Evolutionary conservation across 148 eudicot species (phyloP), one percentile per base, ranked within the genome.

Genomic region (Chenopodium suecicum): DNA sequence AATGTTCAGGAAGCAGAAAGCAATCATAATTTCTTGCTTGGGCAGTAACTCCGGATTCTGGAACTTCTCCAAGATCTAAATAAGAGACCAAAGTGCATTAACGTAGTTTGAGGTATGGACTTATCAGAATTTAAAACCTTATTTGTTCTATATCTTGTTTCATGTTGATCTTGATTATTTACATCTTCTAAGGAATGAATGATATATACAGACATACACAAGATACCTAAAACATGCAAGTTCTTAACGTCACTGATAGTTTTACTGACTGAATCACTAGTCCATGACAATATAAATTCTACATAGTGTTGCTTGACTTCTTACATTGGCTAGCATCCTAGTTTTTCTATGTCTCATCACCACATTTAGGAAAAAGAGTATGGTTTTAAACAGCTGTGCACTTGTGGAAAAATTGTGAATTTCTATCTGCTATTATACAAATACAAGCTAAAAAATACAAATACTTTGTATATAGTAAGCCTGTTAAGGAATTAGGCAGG

Each of bases 31-130:
- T 50, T 20, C 37, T 34, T 34, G 62, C 41, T 7, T 29, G 29
- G 9, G 2, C 44, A 10, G 74, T 22, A 7, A 29, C 10, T 47
- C 44, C 31, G 48, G 66, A 29, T 9, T 47, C 44, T 50, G 48
- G 34, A 69, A 52, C 10, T 50, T 8, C 54, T 50, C 6, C 20
- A 32, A 31, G 23, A 20, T 22, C 73, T 68, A 46, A 14, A 50
- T 19, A 16, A 27, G 44, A n/a, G 7, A 64, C 11, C 3, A 19
- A 27, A 47, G 37, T 4, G 32, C 32, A 7, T 17, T n/a, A 54
- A 20, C 70, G 37, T 19, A 77, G 71, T 34, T 48, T 77, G n/a
- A 44, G 58, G 79, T 77, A 77, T 63, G 56, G 29, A 77, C 79
- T 44, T 7, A 37, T 2, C 25, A 37, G 22, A 22, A 27, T 34